Evolutionary conservation across 148 eudicot species (phyloP).

Genomic region (Nyssa sinensis): DNA sequence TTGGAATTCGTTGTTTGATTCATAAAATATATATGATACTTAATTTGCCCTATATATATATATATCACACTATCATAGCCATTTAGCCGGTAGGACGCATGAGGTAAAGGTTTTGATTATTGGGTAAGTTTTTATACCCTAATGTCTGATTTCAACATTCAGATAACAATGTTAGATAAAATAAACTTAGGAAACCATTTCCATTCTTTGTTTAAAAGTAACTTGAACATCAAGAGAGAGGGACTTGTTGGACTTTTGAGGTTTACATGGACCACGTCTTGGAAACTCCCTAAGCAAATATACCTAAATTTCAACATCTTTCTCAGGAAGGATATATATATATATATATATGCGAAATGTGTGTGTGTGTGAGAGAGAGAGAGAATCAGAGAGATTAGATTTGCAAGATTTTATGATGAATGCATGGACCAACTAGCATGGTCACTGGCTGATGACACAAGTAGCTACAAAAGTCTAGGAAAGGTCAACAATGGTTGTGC

Average conservation of each 20-base stretch:
- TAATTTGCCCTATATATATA: too few species aligned
- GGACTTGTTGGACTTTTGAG: conserved; percentile 24
- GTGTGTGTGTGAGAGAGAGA: not conserved
- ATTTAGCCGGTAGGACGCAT: too few species aligned
- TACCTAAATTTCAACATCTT: conserved; percentile 11
- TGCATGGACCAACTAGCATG: not conserved
- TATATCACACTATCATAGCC: too few species aligned
- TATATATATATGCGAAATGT: not conserved
- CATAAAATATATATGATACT: not conserved
- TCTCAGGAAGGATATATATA: not conserved
- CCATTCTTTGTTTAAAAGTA: too few species aligned
- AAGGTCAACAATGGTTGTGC: conserved; percentile 3
- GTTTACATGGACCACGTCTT: conserved; percentile 12
- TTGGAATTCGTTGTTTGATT: not conserved
- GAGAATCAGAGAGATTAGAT: not conserved
- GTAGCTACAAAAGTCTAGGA: not conserved
- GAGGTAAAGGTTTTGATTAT: conserved; percentile 17
- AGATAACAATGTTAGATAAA: too few species aligned
- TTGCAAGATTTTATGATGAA: not conserved
- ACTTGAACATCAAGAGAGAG: conserved; percentile 2
- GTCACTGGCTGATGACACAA: not conserved
- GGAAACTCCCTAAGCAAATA: conserved; percentile 7
- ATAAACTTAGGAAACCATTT: too few species aligned
- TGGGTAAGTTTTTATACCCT: not conserved
- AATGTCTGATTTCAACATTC: too few species aligned